Percentiles rank a stretch among this genome's conserved stretches.
Evolutionary conservation across 805 yeast species (phyloP).

Genomic region (Saccharomycopsis lassenensis): DNA sequence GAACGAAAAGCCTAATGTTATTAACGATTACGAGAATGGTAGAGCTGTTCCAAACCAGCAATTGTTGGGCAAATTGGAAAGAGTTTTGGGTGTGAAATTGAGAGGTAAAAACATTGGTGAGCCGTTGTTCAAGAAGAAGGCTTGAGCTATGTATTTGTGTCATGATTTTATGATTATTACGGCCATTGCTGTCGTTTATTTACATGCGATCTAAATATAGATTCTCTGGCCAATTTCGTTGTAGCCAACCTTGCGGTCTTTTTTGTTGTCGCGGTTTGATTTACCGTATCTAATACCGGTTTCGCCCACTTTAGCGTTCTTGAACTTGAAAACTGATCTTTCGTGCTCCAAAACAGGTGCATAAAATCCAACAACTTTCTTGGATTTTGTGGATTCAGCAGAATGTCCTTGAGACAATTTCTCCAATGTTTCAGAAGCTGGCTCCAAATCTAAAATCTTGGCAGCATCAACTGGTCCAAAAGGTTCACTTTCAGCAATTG

Average conservation of each 20-base stretch:
- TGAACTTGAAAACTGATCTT: slow-evolving; percentile 60
- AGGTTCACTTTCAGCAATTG: slow-evolving; percentile 90
- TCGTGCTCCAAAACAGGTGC: slow-evolving; percentile 64
- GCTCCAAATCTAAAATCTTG: slow-evolving; percentile 64
- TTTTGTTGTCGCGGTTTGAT: slow-evolving; percentile 77
- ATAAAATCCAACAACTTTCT: slow-evolving; percentile 28
- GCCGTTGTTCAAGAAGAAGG: slow-evolving; percentile 59
- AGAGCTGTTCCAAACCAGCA: slow-evolving; percentile 96
- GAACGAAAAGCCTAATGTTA: slow-evolving; percentile 90
- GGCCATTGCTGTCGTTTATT: neutral
- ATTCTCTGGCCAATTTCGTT: slow-evolving; percentile 52
- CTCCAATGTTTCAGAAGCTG: slow-evolving; percentile 73
- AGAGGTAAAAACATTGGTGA: slow-evolving; percentile 94
- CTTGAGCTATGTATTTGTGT: no score
- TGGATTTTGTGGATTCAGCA: slow-evolving; percentile 23
- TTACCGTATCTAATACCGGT: slow-evolving; percentile 93
- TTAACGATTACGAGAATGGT: slow-evolving; percentile 95
- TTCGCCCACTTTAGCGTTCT: slow-evolving; percentile 65
- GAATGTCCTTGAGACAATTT: slow-evolving; percentile 51
- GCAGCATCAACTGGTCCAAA: slow-evolving; percentile 97
- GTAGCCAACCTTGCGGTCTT: slow-evolving; percentile 65
- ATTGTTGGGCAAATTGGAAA: slow-evolving; percentile 80
- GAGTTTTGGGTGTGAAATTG: slow-evolving; percentile 87
- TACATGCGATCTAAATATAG: slow-evolving; percentile 9
- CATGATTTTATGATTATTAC: no score